phyloP scores from a whole-genome alignment of 768 basidiomycete genomes.

The Hypholoma sublateritium region DNA sequence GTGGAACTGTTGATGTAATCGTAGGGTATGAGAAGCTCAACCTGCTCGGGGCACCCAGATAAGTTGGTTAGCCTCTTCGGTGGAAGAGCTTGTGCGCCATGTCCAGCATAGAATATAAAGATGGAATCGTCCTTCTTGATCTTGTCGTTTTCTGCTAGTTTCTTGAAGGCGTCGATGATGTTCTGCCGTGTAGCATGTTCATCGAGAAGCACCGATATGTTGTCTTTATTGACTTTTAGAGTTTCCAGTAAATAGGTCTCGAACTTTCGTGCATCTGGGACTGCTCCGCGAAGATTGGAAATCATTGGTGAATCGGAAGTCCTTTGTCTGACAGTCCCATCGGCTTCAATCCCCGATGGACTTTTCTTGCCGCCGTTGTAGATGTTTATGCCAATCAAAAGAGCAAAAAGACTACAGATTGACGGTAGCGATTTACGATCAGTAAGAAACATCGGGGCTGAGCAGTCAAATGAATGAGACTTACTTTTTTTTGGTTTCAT shows the following conservation, averaged over 20 bases:
- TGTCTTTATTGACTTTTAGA: neutral
- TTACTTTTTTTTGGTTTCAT: too few relatives aligned
- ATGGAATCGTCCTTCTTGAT: constrained; percentile 6
- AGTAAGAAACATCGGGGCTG: too few relatives aligned
- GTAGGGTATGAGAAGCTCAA: constrained; percentile 9
- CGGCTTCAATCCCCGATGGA: neutral
- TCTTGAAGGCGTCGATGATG: constrained; percentile 9
- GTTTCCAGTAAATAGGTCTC: neutral
- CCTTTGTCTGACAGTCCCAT: neutral
- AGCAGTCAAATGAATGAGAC: too few relatives aligned
- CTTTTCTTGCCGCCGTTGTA: neutral
- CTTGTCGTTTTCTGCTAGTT: neutral
- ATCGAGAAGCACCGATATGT: neutral
- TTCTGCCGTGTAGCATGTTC: constrained; percentile 3
- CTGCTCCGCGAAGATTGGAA: constrained; percentile 7
- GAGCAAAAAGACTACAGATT: neutral
- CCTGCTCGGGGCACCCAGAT: neutral
- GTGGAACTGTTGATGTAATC: constrained; percentile 1
- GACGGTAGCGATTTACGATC: too few relatives aligned
- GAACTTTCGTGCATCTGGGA: constrained; percentile 4
- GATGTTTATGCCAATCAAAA: neutral
- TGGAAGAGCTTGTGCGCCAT: constrained; percentile 7
- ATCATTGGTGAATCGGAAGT: neutral
- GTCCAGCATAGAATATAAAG: constrained; percentile 13
- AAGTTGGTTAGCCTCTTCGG: neutral